A percentile compares a stretch with the other conserved stretches of the same genome.
phyloP scores from a whole-genome alignment of 225 moss, liverwort and hornwort genomes.

The Pleurozium schreberi region DNA sequence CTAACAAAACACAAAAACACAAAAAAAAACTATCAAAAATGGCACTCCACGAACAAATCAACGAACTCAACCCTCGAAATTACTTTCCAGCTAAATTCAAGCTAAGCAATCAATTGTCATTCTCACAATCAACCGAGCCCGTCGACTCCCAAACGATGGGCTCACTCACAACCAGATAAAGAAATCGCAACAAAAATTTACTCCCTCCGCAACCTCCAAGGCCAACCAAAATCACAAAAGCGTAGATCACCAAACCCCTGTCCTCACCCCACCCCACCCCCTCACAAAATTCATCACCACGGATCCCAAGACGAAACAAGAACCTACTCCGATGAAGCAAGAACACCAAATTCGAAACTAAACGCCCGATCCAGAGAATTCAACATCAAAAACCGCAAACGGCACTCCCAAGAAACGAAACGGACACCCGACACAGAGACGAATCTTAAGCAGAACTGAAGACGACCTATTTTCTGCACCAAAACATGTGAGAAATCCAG shows the following conservation, averaged over 20 bases:
- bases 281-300: background rate
- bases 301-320: background rate
- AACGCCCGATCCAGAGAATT: background rate
- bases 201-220: background rate
- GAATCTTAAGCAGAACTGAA: background rate
- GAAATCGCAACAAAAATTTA: background rate
- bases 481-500: background rate
- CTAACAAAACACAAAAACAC: background rate
- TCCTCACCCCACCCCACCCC: background rate
- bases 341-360: background rate
- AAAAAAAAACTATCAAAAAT: background rate
- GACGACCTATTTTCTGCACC: background rate
- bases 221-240: background rate
- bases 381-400: background rate
- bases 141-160: background rate
- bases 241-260: background rate
- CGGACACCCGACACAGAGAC: background rate
- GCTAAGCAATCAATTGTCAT: background rate
- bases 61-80: background rate
- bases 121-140: background rate
- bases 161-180: background rate
- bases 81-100: background rate
- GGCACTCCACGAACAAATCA: background rate
- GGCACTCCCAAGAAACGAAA: background rate
- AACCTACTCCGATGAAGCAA: background rate